A percentile compares a stretch with the other conserved stretches of the same genome.
Evolutionary conservation across 495 filamentous ascomycete genomes (phyloP).

Genomic region (Talaromyces thailandensis): DNA sequence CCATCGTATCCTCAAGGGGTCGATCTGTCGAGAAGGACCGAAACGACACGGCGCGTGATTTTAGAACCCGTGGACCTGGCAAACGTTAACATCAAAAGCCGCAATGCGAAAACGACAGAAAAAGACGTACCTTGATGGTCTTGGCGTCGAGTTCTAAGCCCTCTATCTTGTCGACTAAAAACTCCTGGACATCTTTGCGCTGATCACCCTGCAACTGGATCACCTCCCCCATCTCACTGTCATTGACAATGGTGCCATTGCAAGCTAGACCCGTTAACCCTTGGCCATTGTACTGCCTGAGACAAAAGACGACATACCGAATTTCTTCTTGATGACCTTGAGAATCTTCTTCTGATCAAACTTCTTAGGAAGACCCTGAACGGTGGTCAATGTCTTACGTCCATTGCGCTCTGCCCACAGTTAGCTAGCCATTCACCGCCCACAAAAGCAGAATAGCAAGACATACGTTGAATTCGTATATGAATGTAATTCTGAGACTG

Average conservation of each 20-base stretch:
- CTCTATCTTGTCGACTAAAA: constrained; percentile 89
- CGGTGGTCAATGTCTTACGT: constrained; percentile 99
- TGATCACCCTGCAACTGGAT: constrained; percentile 99
- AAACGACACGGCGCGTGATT: constrained; percentile 33
- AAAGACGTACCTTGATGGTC: constrained; percentile 81
- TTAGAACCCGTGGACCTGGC: constrained; percentile 51
- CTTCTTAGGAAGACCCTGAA: constrained; percentile 95
- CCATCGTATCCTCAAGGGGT: constrained; percentile 12
- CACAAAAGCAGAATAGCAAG: constrained; percentile 9
- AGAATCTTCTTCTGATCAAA: constrained; percentile 99
- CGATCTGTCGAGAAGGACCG: constrained; percentile 35
- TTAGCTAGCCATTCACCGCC: too few species aligned
- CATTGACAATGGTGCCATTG: constrained; percentile 99
- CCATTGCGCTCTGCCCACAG: constrained; percentile 86
- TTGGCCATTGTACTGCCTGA: constrained; percentile 3
- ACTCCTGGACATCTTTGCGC: constrained; percentile 96
- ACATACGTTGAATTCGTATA: constrained; percentile 98
- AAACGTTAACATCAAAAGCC: constrained; percentile 6
- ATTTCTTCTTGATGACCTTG: constrained; percentile 99
- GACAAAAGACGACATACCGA: constrained; percentile 53
- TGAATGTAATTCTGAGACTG: constrained; percentile 98
- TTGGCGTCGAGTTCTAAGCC: constrained; percentile 87
- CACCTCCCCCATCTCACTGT: constrained; percentile 98
- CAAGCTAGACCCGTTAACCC: constrained; percentile 51
- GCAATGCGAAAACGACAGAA: not conserved